Base-by-base conservation (phyloP, 1,284 basidiomycete genomes). In the Pyrrhoderma lamaoense region DNA sequence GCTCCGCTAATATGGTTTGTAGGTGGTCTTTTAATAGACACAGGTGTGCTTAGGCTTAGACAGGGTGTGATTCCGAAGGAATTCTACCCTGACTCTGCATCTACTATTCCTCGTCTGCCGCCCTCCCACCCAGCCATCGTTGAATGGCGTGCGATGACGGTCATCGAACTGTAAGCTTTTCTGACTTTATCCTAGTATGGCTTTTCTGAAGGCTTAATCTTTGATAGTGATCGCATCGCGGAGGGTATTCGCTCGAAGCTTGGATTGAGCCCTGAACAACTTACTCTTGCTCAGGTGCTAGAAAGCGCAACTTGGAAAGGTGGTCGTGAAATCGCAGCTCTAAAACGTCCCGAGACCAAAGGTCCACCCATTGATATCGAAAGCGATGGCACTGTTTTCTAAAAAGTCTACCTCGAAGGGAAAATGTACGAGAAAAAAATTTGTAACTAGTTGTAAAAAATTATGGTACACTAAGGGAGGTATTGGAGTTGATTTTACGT, bases 301-400 rank as follows among this genome's bases (percentile, higher is more conserved):
- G 94, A 98, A 67, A 84, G 85, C 47, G 93, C 92, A 1, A 97
- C 93, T 0, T 97, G 94, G 95, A 95, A 94, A 64, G 93, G 91
- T 2, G 94, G 89, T 0, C 74, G 93, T 4, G 90, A 95, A 68
- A 90, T 97, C 43, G 94, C 94, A 0, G 87, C 82, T 64, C 67
- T 75, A 62, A 85, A 81, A 64, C 71, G 93, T 14, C 85, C 85
- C 0, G 69, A 73, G 42, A 85, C 80, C 0, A 82, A 85, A 2
- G 91, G 90, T 0, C 93, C 92, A 0, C 93, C 93, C 0, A 90
- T 95, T 61, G 86, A 89, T 54, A 88, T 91, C 52, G 76, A 85
- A 56, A 89, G 88, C 55, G 89, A 92, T 56, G 89, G 89, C 0
- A 92, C 89, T 0, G 80, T 93, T 0, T 92, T 92, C 64, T 92